Evolutionary conservation across 2,329 filamentous ascomycete genomes (phyloP), one percentile per base, ranked within the genome.

Genomic region (Aureobasidium sp.): DNA sequence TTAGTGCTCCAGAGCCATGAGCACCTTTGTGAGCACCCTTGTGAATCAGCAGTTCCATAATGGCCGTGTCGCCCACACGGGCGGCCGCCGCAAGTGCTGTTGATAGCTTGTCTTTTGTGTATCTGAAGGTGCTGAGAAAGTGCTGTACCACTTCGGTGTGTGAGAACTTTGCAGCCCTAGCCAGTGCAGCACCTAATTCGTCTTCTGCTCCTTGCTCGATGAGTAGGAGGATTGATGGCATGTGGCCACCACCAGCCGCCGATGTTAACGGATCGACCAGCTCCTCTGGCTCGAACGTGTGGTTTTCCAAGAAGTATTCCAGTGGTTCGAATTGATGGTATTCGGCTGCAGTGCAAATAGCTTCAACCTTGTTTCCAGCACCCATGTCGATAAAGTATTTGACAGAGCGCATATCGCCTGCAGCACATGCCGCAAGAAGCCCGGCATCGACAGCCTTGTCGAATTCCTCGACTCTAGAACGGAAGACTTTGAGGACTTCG

Each of bases 271-370:
- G 45, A 34, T 45, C 57, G n/a, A 20, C 11, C 1, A 60, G 57
- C 2, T 60, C 57, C 12, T 60, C 57, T 5, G 57, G 57, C 31
- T 60, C 57, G 37, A 60, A 60, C 1, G 34, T 8, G 17, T 49
- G 36, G 4, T 60, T 41, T 11, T 60, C 31, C 34, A 60, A 20
- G 9, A 60, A 51, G 36, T 60, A 51, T 25, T 42, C 44, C 20
- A 60, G 44, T 29, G 57, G 57, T 34, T 60, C 57, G 25, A 51
- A 60, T 8, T 60, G 57, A 42, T 60, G 31, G 5, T 60, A 60
- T 17, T 60, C 57, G 25, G 57, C 45, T 31, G 57, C 57, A 12
- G 57, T 60, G 36, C n/a, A 49, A 36, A 60, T 4, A 12, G 57
- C 57, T 31, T 49, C 57, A 17, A 34, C 45, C 9, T 47, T 60